These are phyloP conservation scores for Malus hybrid DNA, from an alignment of 331 rosid species.

Conservation along the genomic window DNA sequence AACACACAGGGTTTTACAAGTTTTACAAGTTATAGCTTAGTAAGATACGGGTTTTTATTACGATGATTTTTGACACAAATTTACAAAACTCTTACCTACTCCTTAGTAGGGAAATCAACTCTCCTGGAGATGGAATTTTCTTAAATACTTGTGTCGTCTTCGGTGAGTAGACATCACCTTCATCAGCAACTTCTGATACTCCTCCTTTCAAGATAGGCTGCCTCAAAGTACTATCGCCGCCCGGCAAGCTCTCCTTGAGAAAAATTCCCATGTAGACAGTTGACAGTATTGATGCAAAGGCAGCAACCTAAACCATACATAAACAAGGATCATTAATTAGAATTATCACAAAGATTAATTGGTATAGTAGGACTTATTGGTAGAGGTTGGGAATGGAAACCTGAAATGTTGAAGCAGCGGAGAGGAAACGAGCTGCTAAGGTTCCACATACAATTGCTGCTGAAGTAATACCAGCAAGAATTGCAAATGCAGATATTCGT, in stretches of 20 bases:
- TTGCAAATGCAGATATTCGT: slow-evolving; percentile 63
- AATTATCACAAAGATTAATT: neutral
- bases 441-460: slow-evolving; percentile 69
- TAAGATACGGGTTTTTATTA: neutral
- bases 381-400: slow-evolving; percentile 5
- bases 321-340: neutral
- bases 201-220: slow-evolving; percentile 55
- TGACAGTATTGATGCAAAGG: slow-evolving; percentile 50
- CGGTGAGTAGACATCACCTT: slow-evolving; percentile 12
- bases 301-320: slow-evolving; percentile 42
- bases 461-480: slow-evolving; percentile 60
- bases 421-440: slow-evolving; percentile 63
- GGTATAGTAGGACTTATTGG: neutral
- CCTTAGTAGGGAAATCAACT: slow-evolving; percentile 43
- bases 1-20: slow-evolving; percentile 7
- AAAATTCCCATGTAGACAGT: slow-evolving; percentile 72
- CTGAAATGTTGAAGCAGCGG: slow-evolving; percentile 60
- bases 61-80: neutral
- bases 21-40: neutral
- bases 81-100: slow-evolving; percentile 36
- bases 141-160: slow-evolving; percentile 19
- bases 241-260: slow-evolving; percentile 55
- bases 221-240: slow-evolving; percentile 10
- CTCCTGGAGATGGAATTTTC: slow-evolving; percentile 41
- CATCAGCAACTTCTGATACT: slow-evolving; percentile 7